Base-by-base conservation (phyloP, 768 basidiomycete genomes). In the Russula emetica region DNA sequence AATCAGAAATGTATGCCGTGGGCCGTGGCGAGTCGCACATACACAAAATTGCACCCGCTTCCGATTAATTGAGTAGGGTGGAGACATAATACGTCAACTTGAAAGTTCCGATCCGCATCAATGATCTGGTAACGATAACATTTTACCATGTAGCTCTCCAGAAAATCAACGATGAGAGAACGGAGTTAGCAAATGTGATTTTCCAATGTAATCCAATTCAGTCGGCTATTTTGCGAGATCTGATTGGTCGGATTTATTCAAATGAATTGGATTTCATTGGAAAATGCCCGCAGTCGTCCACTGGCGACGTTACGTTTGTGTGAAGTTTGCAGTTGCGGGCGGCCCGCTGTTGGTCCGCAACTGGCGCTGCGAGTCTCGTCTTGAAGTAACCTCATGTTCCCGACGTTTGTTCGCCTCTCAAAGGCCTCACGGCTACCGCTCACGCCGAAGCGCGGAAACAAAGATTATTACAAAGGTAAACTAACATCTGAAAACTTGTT, bases 401-500 rank as follows among this genome's bases (percentile, higher is more conserved):
- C 67, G 6, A 70, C 69, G 24, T 36, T 62, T 18, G 78, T 77
- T n/a, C 78, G 84, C 60, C 78, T 87, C 3, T 90, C 90, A 36
- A 95, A 94, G 72, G 94, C 94, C 24, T 92, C 90, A 0, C 80
- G 96, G 61, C 79, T 85, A 28, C 83, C 94, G 2, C 78, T 98
- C 55, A 94, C 88, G 0, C 80, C 91, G 0, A 98, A 98, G 74
- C 77, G 86, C 53, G 96, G 84, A 18, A 97, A 97, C 78, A 98
- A 98, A 71, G 93, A 99, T 72, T 98, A 81, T 73, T 98, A 97
- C 81, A 98, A 98, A 76, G 96, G 96, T 89, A 8, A 76, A 26
- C 4, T 18, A 10, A 47, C 28, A 6, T 22, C 63, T 20, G n/a
- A 26, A 34, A 38, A 9, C 20, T 56, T 20, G 45, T 60, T 32